Percentiles rank a stretch among this genome's conserved stretches.
phyloP scores from a whole-genome alignment of 371 early-diverging fungal species.

The Mucor mucedo region DNA sequence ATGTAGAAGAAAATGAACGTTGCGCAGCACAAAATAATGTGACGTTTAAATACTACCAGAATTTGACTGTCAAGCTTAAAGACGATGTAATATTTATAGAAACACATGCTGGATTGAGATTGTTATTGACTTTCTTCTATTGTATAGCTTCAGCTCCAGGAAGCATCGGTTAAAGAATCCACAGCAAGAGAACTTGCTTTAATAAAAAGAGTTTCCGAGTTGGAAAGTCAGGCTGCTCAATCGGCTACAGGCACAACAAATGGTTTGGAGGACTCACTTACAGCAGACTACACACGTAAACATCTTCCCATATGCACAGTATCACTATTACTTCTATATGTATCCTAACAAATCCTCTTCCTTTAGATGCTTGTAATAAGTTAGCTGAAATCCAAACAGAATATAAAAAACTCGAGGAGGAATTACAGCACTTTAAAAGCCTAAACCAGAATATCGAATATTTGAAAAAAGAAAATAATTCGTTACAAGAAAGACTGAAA shows the following conservation, averaged over 20 bases:
- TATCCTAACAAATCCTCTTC: too few relatives aligned
- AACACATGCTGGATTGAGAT: background rate
- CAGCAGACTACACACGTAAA: background rate
- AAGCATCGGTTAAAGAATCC: background rate
- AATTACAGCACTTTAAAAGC: constrained; percentile 42
- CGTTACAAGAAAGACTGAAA: constrained; percentile 30
- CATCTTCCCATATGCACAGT: background rate
- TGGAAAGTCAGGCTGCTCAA: background rate
- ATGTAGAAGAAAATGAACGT: too few relatives aligned
- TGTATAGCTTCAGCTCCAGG: too few relatives aligned
- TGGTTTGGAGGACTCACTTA: background rate
- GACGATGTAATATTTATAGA: background rate
- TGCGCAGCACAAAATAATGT: too few relatives aligned
- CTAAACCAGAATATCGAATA: constrained; percentile 42
- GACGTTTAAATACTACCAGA: too few relatives aligned
- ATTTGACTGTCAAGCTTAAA: background rate
- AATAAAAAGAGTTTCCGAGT: background rate
- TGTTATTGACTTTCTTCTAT: too few relatives aligned
- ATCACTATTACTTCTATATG: too few relatives aligned
- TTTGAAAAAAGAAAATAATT: constrained; percentile 34
- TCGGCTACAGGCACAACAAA: background rate
- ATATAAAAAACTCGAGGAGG: constrained; percentile 30
- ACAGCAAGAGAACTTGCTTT: background rate
- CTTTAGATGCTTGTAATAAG: constrained; percentile 5
- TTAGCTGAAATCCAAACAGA: constrained; percentile 13